Percentiles rank a stretch among this genome's conserved stretches.
phyloP scores from a whole-genome alignment of 257 asterid species.

The Solanum rostratum region DNA sequence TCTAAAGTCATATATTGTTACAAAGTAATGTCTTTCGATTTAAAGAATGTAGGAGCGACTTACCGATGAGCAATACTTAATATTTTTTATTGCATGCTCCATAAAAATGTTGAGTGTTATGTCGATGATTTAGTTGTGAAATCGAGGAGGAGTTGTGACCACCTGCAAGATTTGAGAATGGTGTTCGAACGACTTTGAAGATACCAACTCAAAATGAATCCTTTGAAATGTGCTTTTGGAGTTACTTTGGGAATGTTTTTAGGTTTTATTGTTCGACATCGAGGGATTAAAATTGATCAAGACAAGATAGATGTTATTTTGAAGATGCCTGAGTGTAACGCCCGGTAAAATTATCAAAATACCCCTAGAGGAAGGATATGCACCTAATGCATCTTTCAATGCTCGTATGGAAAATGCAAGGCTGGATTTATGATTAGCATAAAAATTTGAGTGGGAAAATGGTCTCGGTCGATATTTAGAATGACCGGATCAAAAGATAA shows the following conservation, averaged over 20 bases:
- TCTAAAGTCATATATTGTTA: neutral
- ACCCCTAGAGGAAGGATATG: too few species aligned
- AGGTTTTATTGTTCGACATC: neutral
- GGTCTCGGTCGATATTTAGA: too few species aligned
- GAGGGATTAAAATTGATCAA: neutral
- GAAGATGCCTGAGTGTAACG: neutral
- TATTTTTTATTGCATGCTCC: neutral
- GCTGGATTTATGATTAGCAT: too few species aligned
- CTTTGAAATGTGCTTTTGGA: neutral
- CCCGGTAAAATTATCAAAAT: too few species aligned
- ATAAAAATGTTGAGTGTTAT: neutral
- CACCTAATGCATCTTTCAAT: too few species aligned
- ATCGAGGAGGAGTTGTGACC: neutral
- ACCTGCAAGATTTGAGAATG: neutral
- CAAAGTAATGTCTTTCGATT: neutral
- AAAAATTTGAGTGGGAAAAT: too few species aligned
- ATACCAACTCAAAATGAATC: neutral
- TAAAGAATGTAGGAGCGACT: neutral
- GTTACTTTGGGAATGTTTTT: neutral
- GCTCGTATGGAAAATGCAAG: too few species aligned
- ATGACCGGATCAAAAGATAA: too few species aligned
- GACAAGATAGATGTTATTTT: neutral
- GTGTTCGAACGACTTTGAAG: neutral
- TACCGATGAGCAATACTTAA: fast-evolving
- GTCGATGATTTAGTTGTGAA: neutral